Conservation (phyloP, 805 yeast genomes). For the Nakazawaea populi region DNA sequence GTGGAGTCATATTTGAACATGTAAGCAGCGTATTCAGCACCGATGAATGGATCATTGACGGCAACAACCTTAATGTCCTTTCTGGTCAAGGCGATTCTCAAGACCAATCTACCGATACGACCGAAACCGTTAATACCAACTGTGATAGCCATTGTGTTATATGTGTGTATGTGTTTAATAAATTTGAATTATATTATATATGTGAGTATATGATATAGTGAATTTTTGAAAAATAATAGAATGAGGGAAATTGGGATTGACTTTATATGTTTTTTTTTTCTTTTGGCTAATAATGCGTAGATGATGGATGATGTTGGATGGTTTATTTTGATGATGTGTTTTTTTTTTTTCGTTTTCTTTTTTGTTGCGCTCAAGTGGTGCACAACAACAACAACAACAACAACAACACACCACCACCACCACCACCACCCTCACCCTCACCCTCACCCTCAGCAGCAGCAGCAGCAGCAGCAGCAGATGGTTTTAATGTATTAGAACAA, state of each 20-base stretch:
- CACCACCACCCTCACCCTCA: too few species aligned
- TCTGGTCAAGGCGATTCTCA: slow-evolving; percentile 75
- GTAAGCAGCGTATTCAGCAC: slow-evolving; percentile 87
- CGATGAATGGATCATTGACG: slow-evolving; percentile 87
- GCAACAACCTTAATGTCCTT: slow-evolving; percentile 78
- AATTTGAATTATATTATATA: background rate
- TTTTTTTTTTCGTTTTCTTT: too few species aligned
- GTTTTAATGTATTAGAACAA: too few species aligned
- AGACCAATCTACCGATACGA: slow-evolving; percentile 85
- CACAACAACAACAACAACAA: too few species aligned
- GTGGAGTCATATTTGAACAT: slow-evolving; percentile 95
- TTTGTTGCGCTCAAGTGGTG: too few species aligned
- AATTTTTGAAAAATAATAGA: background rate
- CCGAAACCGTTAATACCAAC: slow-evolving; percentile 95
- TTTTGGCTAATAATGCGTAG: too few species aligned
- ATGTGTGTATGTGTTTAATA: slow-evolving; percentile 8
- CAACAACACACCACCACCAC: too few species aligned
- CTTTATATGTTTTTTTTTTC: too few species aligned
- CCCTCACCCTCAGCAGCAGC: too few species aligned
- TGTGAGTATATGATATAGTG: background rate
- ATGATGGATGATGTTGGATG: too few species aligned
- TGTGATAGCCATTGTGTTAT: slow-evolving; percentile 47
- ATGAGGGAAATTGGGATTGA: background rate
- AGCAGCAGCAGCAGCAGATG: too few species aligned
- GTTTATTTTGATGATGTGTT: too few species aligned